Percentiles rank a stretch among this genome's conserved stretches.
phyloP scores from a whole-genome alignment of 1,284 basidiomycete species.

The Boletus albobrunnescens region DNA sequence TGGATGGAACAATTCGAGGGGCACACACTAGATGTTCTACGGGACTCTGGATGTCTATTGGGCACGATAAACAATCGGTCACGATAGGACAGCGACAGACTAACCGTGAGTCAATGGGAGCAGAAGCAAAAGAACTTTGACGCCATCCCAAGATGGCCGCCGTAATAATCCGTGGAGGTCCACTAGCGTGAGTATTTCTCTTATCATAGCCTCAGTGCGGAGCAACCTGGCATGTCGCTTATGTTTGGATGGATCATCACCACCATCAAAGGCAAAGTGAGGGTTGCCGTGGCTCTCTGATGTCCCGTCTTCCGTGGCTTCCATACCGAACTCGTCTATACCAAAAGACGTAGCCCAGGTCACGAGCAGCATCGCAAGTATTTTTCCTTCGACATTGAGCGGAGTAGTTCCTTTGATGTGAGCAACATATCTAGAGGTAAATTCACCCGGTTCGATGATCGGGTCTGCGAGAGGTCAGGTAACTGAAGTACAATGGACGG shows the following conservation, averaged over 20 bases:
- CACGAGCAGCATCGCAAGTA: slow-evolving; percentile 68
- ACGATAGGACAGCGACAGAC: slow-evolving; percentile 6
- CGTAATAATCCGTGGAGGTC: slow-evolving; percentile 75
- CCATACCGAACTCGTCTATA: slow-evolving; percentile 67
- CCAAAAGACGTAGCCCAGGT: slow-evolving; percentile 87
- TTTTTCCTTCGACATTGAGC: slow-evolving; percentile 55
- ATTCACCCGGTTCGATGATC: slow-evolving; percentile 71
- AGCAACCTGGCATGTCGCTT: slow-evolving; percentile 16
- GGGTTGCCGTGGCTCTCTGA: slow-evolving; percentile 19
- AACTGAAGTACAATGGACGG: slow-evolving; percentile 4
- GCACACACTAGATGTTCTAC: slow-evolving; percentile 48
- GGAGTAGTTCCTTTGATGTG: slow-evolving; percentile 55
- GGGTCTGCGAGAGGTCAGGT: slow-evolving; percentile 46
- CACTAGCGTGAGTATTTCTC: slow-evolving; percentile 71
- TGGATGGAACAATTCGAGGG: background rate
- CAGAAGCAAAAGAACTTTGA: slow-evolving; percentile 70
- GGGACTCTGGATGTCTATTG: slow-evolving; percentile 43
- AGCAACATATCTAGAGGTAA: slow-evolving; percentile 62
- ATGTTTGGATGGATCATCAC: slow-evolving; percentile 21
- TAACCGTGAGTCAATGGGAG: slow-evolving; percentile 79
- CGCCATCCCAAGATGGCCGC: slow-evolving; percentile 83
- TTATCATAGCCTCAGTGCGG: slow-evolving; percentile 55
- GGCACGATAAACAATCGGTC: slow-evolving; percentile 10
- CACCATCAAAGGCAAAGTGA: slow-evolving; percentile 13
- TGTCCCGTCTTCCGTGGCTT: slow-evolving; percentile 17